phyloP scores from a whole-genome alignment of 441 rosid species.

The Brassica hybrid region DNA sequence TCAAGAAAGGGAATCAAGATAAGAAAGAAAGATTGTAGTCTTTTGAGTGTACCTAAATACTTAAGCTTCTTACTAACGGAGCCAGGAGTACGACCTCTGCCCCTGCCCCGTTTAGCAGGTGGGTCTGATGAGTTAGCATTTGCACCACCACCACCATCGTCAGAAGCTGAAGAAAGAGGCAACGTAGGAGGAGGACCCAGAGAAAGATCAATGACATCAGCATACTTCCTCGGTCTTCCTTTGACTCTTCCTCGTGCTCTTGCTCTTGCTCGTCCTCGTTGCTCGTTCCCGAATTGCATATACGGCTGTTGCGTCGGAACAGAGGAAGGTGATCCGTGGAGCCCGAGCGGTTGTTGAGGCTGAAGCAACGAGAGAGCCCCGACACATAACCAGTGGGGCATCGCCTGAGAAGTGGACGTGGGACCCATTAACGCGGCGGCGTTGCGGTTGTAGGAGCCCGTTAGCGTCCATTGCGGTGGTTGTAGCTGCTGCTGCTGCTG shows the following conservation, averaged over 20 bases:
- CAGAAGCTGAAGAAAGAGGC: constrained; percentile 59
- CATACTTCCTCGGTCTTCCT: constrained; percentile 88
- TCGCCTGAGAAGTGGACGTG: constrained; percentile 42
- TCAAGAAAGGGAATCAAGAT: too few species aligned
- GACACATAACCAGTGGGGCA: constrained; percentile 33
- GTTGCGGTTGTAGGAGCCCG: constrained; percentile 46
- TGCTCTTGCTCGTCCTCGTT: constrained; percentile 57
- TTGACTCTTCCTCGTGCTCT: too few species aligned
- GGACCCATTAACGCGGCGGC: constrained; percentile 44
- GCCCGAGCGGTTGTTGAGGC: constrained; percentile 40
- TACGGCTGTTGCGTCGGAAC: constrained; percentile 27
- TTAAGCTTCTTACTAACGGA: constrained; percentile 85
- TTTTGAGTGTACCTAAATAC: constrained; percentile 59
- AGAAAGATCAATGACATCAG: constrained; percentile 83
- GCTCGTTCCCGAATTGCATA: constrained; percentile 64
- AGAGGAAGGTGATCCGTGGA: constrained; percentile 65
- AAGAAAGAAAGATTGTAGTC: constrained; percentile 15
- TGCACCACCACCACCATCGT: constrained; percentile 40
- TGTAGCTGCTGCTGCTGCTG: constrained; percentile 48
- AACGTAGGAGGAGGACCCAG: constrained; percentile 53
- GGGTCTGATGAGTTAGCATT: constrained; percentile 53
- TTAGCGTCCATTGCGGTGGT: constrained; percentile 49
- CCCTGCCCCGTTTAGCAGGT: constrained; percentile 57
- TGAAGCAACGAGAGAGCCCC: constrained; percentile 30
- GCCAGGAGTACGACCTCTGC: constrained; percentile 89